These are phyloP conservation scores for Colletotrichum falcatum DNA, from an alignment of 2,329 filamentous ascomycete genomes.

Conservation along the genomic window DNA sequence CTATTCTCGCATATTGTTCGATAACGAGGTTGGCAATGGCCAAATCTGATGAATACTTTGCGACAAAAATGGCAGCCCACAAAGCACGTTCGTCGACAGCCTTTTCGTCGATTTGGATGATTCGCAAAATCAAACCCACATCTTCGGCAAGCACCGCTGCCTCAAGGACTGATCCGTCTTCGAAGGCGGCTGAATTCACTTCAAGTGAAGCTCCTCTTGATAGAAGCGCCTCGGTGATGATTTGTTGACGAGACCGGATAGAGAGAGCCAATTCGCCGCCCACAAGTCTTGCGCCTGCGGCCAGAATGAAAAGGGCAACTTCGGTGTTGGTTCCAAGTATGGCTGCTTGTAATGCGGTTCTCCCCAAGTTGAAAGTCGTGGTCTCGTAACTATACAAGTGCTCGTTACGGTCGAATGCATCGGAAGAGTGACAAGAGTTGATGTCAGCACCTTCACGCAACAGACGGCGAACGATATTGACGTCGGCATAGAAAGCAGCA, in stretches of 20 bases:
- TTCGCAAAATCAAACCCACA: background rate
- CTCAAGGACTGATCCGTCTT: background rate
- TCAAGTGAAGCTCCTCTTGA: background rate
- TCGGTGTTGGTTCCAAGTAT: background rate
- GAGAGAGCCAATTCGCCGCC: background rate
- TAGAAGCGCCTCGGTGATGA: background rate
- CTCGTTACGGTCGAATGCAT: fast-evolving
- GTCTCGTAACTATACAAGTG: too few relatives aligned
- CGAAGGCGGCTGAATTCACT: background rate
- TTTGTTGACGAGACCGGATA: background rate
- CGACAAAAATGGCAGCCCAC: background rate
- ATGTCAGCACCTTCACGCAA: background rate
- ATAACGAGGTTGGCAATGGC: background rate
- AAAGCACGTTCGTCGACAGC: background rate
- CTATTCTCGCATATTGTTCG: background rate
- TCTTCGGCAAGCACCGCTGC: background rate
- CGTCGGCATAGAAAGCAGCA: background rate
- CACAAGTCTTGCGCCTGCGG: background rate
- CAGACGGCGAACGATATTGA: fast-evolving
- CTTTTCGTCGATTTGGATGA: background rate
- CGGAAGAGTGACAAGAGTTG: background rate
- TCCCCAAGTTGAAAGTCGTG: too few relatives aligned
- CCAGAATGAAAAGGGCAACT: fast-evolving
- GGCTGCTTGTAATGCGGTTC: constrained; percentile 7
- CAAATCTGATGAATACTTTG: background rate